Evolutionary conservation across 169 alveolate species (phyloP).

Genomic region (Eimeria sp.): DNA sequence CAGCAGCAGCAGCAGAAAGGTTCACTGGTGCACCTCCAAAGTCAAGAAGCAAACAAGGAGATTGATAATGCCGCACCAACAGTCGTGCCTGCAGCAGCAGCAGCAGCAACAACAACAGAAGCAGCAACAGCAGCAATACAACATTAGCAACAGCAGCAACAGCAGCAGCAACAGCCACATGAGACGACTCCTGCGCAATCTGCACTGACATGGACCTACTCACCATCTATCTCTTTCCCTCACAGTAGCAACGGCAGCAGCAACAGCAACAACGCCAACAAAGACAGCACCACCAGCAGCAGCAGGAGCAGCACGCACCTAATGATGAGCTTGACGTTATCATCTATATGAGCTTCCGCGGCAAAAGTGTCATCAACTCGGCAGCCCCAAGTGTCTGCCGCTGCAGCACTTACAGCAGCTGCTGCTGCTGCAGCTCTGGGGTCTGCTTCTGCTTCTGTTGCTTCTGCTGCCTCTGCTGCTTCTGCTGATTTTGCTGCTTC

Average conservation of each 20-base stretch:
- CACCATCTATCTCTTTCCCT: neutral
- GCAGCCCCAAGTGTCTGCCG: too few species aligned
- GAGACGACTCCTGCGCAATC: neutral
- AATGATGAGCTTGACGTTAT: neutral
- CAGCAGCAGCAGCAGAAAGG: too few species aligned
- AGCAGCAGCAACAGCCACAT: neutral
- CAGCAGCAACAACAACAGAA: neutral
- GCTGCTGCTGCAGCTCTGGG: too few species aligned
- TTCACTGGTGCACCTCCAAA: slow-evolving; percentile 8
- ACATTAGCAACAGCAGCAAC: neutral
- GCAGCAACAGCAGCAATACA: slow-evolving; percentile 20
- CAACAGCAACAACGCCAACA: too few species aligned
- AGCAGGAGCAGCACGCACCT: neutral
- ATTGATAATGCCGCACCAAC: neutral
- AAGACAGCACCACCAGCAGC: too few species aligned
- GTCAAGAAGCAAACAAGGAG: neutral
- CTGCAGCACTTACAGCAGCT: too few species aligned
- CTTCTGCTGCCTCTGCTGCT: too few species aligned
- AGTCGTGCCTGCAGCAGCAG: too few species aligned
- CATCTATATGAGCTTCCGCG: neutral
- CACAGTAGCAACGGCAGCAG: neutral
- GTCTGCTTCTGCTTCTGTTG: too few species aligned
- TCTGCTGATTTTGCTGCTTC: too few species aligned
- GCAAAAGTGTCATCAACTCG: neutral
- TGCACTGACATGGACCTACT: neutral